A percentile compares a stretch with the other conserved stretches of the same genome.
Evolutionary conservation across 495 filamentous ascomycete genomes (phyloP).

Genomic region (Aspergillus cristatus): DNA sequence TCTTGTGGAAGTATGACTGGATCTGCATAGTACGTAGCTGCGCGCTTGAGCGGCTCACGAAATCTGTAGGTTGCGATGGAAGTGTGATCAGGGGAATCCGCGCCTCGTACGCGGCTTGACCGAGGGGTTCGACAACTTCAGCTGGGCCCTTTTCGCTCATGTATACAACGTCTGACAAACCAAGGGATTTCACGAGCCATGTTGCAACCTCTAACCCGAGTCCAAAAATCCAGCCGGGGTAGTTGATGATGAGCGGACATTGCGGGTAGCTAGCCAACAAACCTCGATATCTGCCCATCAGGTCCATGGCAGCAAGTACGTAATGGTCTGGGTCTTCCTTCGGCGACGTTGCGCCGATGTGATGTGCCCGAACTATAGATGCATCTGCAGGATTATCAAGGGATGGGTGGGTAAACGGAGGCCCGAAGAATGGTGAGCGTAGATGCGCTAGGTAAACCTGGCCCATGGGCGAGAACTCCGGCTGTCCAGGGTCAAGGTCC

Average conservation of each 20-base stretch:
- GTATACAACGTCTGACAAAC: constrained; percentile 57
- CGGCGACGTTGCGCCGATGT: constrained; percentile 61
- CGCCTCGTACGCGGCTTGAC: constrained; percentile 23
- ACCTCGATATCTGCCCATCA: constrained; percentile 53
- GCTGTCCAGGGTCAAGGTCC: constrained; percentile 78
- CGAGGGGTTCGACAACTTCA: constrained; percentile 53
- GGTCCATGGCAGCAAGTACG: constrained; percentile 54
- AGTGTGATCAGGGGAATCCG: constrained; percentile 31
- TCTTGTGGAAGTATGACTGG: constrained; percentile 67
- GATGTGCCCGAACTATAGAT: constrained; percentile 53
- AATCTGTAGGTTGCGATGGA: constrained; percentile 51
- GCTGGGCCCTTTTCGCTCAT: constrained; percentile 61
- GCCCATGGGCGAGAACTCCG: constrained; percentile 71
- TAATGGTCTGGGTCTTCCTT: constrained; percentile 65
- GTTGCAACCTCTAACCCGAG: constrained; percentile 61
- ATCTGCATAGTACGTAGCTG: constrained; percentile 72
- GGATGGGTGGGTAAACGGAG: constrained; percentile 63
- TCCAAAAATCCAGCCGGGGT: constrained; percentile 74
- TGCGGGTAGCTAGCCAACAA: constrained; percentile 30
- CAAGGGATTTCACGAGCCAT: constrained; percentile 45
- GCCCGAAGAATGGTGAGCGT: constrained; percentile 56
- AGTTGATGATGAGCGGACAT: constrained; percentile 68
- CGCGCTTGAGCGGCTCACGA: constrained; percentile 53
- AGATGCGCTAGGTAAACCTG: constrained; percentile 64
- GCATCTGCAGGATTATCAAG: constrained; percentile 21